Percentiles rank a stretch among this genome's conserved stretches.
Evolutionary conservation across 2,329 filamentous ascomycete genomes (phyloP).

Genomic region (Calonectria henricotiae): DNA sequence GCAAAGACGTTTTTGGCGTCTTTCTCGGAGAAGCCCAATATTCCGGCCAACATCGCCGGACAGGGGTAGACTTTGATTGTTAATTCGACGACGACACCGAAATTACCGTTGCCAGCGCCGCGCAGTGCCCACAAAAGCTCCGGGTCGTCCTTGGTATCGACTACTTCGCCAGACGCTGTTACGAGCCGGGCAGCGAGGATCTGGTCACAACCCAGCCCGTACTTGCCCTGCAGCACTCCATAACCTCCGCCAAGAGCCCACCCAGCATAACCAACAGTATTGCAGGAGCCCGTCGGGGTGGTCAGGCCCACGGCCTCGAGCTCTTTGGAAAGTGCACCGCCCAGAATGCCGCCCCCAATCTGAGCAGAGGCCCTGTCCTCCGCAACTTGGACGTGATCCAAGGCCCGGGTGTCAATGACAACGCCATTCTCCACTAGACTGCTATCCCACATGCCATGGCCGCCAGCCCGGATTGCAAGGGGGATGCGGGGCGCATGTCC

Average conservation of each 20-base stretch:
- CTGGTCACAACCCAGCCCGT: slow-evolving; percentile 44
- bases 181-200: slow-evolving; percentile 41
- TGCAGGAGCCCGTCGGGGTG: slow-evolving; percentile 42
- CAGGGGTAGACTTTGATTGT: slow-evolving; percentile 40
- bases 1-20: slow-evolving; percentile 21
- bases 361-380: slow-evolving; percentile 32
- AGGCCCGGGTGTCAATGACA: slow-evolving; percentile 36
- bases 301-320: slow-evolving; percentile 40
- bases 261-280: slow-evolving; percentile 37
- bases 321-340: slow-evolving; percentile 32
- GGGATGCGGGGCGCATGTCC: slow-evolving; percentile 28
- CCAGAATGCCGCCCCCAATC: slow-evolving; percentile 42
- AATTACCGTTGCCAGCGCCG: slow-evolving; percentile 44
- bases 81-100: slow-evolving; percentile 41
- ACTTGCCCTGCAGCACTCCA: slow-evolving; percentile 36
- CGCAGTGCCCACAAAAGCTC: slow-evolving; percentile 45
- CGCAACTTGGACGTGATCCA: slow-evolving; percentile 47
- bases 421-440: slow-evolving; percentile 32
- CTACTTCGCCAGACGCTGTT: slow-evolving; percentile 36
- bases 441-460: slow-evolving; percentile 36
- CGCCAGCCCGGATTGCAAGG: slow-evolving; percentile 32
- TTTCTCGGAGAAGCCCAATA: slow-evolving; percentile 9
- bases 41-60: slow-evolving; percentile 18
- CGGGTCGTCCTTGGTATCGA: slow-evolving; percentile 29
- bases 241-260: slow-evolving; percentile 46